Evolutionary conservation across 139 green algal genomes (phyloP).

Genomic region (Haematococcus sp.): DNA sequence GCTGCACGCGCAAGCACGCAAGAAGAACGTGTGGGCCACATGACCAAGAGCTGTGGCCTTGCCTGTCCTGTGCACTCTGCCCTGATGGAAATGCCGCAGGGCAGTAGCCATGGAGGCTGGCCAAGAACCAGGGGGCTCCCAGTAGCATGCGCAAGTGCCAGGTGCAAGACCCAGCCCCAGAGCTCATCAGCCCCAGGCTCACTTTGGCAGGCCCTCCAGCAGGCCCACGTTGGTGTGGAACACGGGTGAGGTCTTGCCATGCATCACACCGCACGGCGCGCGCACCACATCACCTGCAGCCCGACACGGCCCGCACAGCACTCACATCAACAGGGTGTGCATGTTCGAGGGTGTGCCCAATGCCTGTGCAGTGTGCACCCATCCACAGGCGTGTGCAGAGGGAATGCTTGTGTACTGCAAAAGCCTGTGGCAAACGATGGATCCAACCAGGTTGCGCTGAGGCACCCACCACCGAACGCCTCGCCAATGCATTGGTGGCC

Average conservation of each 20-base stretch:
- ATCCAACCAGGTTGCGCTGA: too few species aligned
- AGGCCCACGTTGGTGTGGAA: conserved; percentile 80
- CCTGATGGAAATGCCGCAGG: too few species aligned
- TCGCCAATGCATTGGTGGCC: conserved; percentile 98
- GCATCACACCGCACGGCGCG: conserved; percentile 92
- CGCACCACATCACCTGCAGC: conserved; percentile 76
- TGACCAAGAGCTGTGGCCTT: too few species aligned
- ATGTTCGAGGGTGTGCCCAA: not conserved
- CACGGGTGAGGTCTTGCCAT: conserved; percentile 94
- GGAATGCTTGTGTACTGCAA: too few species aligned
- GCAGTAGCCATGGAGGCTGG: too few species aligned
- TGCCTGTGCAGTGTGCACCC: not conserved
- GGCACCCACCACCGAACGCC: conserved; percentile 61
- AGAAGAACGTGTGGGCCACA: not conserved
- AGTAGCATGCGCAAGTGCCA: too few species aligned
- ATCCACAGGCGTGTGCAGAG: not conserved
- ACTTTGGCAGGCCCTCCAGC: conserved; percentile 70
- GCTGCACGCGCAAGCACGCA: conserved; percentile 32
- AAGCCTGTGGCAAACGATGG: too few species aligned
- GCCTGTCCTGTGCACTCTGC: too few species aligned
- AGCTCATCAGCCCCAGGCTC: conserved; percentile 3
- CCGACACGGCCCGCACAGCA: not conserved
- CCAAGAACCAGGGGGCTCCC: too few species aligned
- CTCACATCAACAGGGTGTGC: not conserved
- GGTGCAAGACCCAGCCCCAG: not conserved